Percentiles rank a stretch among this genome's conserved stretches.
These are phyloP conservation scores for Candida multigemmis DNA, from an alignment of 805 yeast species.

Conservation along the genomic window DNA sequence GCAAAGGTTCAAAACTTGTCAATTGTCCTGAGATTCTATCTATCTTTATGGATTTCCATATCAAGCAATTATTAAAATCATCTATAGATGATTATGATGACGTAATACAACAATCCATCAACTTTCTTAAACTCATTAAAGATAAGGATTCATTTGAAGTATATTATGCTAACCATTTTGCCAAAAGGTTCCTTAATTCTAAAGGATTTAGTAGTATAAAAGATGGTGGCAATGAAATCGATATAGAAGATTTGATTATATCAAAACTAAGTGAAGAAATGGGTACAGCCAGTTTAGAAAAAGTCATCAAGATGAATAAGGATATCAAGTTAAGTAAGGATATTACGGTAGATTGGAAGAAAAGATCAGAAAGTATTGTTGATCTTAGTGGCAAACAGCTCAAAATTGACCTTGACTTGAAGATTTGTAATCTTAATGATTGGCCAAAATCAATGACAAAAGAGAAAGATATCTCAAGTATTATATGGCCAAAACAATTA, in stretches of 20 bases:
- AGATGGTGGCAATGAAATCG: constrained; percentile 37
- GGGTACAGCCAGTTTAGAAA: constrained; percentile 71
- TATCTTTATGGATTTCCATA: constrained; percentile 29
- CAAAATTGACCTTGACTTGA: constrained; percentile 31
- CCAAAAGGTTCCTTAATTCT: constrained; percentile 54
- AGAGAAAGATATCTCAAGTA: constrained; percentile 9
- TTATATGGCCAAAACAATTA: constrained; percentile 32
- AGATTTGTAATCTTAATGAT: constrained; percentile 33
- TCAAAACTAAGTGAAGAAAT: constrained; percentile 63
- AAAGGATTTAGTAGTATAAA: constrained; percentile 14
- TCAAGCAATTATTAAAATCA: constrained; percentile 23
- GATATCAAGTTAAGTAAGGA: constrained; percentile 51
- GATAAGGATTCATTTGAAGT: constrained; percentile 86
- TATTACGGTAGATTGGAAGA: constrained; percentile 30
- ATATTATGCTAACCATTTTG: constrained; percentile 77
- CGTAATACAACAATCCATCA: constrained; percentile 45
- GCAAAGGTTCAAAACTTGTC: constrained; percentile 15
- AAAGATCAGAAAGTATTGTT: constrained; percentile 6
- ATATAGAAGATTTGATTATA: constrained; percentile 63
- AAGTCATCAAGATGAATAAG: constrained; percentile 78
- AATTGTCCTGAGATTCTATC: constrained; percentile 32
- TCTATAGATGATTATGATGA: constrained; percentile 11
- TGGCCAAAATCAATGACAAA: constrained; percentile 40
- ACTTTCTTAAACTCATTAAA: constrained; percentile 56
- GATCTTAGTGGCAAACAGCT: no score